phyloP scores from a whole-genome alignment of 768 basidiomycete genomes.

The Leccinum rimulosum region DNA sequence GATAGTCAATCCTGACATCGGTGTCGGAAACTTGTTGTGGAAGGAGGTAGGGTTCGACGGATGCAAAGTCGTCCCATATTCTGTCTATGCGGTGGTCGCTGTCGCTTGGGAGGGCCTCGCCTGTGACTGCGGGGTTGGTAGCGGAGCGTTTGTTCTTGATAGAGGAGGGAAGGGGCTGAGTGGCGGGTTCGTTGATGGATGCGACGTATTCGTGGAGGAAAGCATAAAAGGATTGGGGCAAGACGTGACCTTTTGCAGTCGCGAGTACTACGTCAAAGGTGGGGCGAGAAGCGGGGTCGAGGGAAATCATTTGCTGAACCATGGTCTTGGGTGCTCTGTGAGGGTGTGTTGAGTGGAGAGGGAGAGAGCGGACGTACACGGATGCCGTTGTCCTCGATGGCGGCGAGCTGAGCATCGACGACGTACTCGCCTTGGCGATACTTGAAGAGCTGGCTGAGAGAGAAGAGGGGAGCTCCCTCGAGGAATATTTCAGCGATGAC shows the following conservation, averaged over 20 bases:
- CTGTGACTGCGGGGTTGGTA: slow-evolving; percentile 20
- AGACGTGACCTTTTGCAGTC: slow-evolving; percentile 70
- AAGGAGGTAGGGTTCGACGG: slow-evolving; percentile 67
- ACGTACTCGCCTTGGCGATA: slow-evolving; percentile 84
- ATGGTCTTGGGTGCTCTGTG: slow-evolving; percentile 54
- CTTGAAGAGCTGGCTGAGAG: slow-evolving; percentile 91
- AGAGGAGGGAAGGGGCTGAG: slow-evolving; percentile 40
- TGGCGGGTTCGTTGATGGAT: slow-evolving; percentile 68
- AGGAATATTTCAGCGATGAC: slow-evolving; percentile 95
- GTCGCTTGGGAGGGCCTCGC: slow-evolving; percentile 60
- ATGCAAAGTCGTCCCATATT: slow-evolving; percentile 85
- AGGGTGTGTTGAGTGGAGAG: background rate
- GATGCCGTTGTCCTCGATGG: slow-evolving; percentile 80
- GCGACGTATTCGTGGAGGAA: slow-evolving; percentile 90
- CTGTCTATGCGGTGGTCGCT: slow-evolving; percentile 84
- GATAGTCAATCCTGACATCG: slow-evolving; percentile 58
- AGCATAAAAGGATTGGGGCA: slow-evolving; percentile 93
- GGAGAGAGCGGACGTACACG: slow-evolving; percentile 51
- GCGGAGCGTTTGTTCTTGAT: slow-evolving; percentile 19
- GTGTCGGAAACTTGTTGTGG: slow-evolving; percentile 44
- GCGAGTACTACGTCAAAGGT: slow-evolving; percentile 79
- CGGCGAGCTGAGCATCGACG: slow-evolving; percentile 65
- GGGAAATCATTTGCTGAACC: slow-evolving; percentile 86
- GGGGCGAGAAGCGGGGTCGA: slow-evolving; percentile 74
- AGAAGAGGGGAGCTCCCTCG: slow-evolving; percentile 92